These are phyloP conservation scores for Penicillium robsamsonii DNA, from an alignment of 495 filamentous ascomycete genomes.

Conservation along the genomic window DNA sequence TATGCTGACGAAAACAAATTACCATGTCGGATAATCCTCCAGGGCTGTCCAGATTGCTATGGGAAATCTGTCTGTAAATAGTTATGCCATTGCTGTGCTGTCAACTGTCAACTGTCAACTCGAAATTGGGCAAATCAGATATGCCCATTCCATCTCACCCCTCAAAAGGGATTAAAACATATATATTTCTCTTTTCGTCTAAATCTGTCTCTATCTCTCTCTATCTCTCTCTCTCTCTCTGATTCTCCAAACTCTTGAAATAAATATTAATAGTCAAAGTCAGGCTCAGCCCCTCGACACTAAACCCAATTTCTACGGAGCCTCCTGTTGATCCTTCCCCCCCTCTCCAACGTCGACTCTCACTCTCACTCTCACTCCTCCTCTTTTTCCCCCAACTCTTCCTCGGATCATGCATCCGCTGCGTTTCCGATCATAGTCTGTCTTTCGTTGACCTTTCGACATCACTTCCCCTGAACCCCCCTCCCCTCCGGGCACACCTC, in stretches of 20 bases:
- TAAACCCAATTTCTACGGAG: conserved; percentile 26
- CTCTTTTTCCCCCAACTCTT: conserved; percentile 18
- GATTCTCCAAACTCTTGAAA: background rate
- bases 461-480: conserved; percentile 8
- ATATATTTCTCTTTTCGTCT: background rate
- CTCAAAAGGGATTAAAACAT: background rate
- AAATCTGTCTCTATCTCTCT: background rate
- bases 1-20: background rate
- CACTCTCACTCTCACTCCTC: conserved; percentile 12
- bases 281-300: conserved; percentile 26
- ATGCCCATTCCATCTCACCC: background rate
- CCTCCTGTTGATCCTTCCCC: conserved; percentile 30
- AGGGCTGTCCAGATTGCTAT: background rate
- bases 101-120: background rate
- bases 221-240: background rate
- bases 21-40: background rate
- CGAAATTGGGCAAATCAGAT: conserved; percentile 8
- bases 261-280: conserved; percentile 12
- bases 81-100: too few relatives aligned
- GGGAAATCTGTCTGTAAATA: too few relatives aligned
- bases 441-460: conserved; percentile 11
- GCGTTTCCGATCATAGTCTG: conserved; percentile 33
- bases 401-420: conserved; percentile 38
- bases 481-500: background rate
- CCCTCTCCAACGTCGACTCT: conserved; percentile 7